phyloP scores from a whole-genome alignment of 2,329 filamentous ascomycete genomes.

The Colletotrichum sublineola region DNA sequence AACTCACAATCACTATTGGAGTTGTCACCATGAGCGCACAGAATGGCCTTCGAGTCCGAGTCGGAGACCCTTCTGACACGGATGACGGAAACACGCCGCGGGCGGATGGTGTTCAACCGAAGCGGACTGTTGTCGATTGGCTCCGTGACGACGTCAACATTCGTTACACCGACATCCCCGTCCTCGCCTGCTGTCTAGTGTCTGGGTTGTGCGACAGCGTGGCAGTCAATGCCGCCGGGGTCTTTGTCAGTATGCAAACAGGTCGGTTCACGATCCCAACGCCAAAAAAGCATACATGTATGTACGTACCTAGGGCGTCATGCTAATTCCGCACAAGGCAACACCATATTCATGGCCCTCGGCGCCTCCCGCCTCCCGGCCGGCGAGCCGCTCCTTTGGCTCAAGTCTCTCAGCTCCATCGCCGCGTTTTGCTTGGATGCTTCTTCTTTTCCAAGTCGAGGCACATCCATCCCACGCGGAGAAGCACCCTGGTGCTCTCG shows the following conservation, averaged over 20 bases:
- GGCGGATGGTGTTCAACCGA: neutral
- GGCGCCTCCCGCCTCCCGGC: conserved; percentile 66
- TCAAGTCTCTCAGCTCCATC: conserved; percentile 67
- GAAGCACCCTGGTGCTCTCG: conserved; percentile 59
- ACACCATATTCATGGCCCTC: conserved; percentile 74
- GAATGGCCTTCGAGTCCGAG: conserved; percentile 30
- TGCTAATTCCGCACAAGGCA: conserved; percentile 55
- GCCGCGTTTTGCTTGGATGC: conserved; percentile 66
- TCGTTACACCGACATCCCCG: conserved; percentile 50
- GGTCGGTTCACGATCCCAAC: conserved; percentile 9
- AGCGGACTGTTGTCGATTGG: conserved; percentile 35
- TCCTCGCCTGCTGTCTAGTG: conserved; percentile 56
- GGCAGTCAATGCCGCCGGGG: conserved; percentile 55
- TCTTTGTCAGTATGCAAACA: conserved; percentile 59
- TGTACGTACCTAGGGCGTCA: no score
- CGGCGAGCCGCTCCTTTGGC: conserved; percentile 65
- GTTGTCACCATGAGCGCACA: conserved; percentile 26
- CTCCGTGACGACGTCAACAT: conserved; percentile 42
- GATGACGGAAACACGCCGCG: conserved; percentile 22
- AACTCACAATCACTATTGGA: neutral
- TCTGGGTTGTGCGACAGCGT: conserved; percentile 57
- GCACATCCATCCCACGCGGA: conserved; percentile 52
- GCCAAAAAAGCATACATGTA: neutral
- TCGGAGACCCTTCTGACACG: conserved; percentile 36
- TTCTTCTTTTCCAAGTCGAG: conserved; percentile 58